Conservation (phyloP, 192 early-diverging fungal species). For the Rhizophagus sp. region DNA sequence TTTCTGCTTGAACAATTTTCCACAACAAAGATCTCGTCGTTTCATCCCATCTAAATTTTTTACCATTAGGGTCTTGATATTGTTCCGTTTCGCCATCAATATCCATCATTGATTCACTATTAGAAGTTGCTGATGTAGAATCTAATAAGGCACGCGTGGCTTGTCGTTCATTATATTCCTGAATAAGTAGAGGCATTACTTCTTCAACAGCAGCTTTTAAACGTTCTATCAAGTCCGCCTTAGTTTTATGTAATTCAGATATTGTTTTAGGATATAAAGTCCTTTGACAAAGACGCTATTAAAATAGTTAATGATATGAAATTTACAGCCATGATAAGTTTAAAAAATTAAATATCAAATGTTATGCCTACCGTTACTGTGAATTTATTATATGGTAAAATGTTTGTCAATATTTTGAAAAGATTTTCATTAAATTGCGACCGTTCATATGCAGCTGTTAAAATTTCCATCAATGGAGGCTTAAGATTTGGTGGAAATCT, state of each 20-base stretch:
- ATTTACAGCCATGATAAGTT: not conserved
- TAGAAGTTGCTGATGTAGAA: not conserved
- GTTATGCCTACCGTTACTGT: conserved; percentile 43
- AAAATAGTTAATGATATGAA: not conserved
- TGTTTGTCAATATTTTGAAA: conserved; percentile 42
- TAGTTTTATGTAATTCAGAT: not conserved
- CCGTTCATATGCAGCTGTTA: conserved; percentile 35
- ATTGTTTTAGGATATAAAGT: conserved; percentile 27
- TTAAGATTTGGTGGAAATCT: conserved; percentile 49
- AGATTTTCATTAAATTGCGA: conserved; percentile 47
- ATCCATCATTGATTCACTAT: conserved; percentile 15
- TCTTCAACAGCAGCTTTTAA: conserved; percentile 11
- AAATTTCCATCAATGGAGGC: conserved; percentile 36
- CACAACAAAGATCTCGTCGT: conserved; percentile 30
- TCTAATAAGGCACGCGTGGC: not conserved
- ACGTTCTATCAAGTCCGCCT: conserved; percentile 3
- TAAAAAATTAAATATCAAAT: not conserved
- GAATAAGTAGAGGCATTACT: conserved; percentile 14
- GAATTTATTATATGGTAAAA: conserved; percentile 57
- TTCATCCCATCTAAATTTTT: conserved; percentile 41
- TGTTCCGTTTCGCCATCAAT: not conserved
- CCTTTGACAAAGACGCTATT: conserved; percentile 30
- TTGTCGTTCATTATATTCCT: conserved; percentile 13
- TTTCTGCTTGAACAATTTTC: conserved; percentile 38
- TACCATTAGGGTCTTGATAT: not conserved